Evolutionary conservation across 2,329 filamentous ascomycete species (phyloP).

Genomic region (Fusarium globosum): DNA sequence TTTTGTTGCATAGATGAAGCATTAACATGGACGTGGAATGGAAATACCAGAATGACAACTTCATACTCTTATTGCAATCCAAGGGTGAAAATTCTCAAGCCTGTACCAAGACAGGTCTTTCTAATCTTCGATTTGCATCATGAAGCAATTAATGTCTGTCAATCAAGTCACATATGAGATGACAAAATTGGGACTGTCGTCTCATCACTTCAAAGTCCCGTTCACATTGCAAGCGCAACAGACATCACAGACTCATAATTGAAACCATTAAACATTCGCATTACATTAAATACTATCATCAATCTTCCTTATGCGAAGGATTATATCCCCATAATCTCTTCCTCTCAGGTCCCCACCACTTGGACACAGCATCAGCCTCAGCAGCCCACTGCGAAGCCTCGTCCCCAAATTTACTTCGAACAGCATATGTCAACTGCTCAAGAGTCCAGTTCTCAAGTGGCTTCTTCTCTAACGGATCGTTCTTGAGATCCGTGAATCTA

Average conservation of each 20-base stretch:
- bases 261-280: conserved; percentile 26
- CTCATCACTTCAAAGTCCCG: too few relatives aligned
- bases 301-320: conserved; percentile 19
- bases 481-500: conserved; percentile 48
- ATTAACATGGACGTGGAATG: neutral
- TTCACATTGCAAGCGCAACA: neutral
- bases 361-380: conserved; percentile 37
- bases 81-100: neutral
- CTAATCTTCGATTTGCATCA: neutral
- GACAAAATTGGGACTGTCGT: neutral
- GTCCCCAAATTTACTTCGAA: conserved; percentile 34
- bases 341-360: conserved; percentile 40
- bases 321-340: conserved; percentile 41
- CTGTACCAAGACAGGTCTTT: rapidly evolving
- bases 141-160: neutral
- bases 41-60: neutral
- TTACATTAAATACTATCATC: conserved; percentile 11
- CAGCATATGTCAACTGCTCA: conserved; percentile 29
- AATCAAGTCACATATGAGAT: rapidly evolving
- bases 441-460: conserved; percentile 46
- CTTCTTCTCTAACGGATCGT: conserved; percentile 46
- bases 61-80: rapidly evolving
- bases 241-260: neutral
- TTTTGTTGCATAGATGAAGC: neutral
- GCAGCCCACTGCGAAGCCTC: conserved; percentile 45